Conservation (phyloP, 2,329 filamentous ascomycete genomes). For the Beauveria rudraprayagi region DNA sequence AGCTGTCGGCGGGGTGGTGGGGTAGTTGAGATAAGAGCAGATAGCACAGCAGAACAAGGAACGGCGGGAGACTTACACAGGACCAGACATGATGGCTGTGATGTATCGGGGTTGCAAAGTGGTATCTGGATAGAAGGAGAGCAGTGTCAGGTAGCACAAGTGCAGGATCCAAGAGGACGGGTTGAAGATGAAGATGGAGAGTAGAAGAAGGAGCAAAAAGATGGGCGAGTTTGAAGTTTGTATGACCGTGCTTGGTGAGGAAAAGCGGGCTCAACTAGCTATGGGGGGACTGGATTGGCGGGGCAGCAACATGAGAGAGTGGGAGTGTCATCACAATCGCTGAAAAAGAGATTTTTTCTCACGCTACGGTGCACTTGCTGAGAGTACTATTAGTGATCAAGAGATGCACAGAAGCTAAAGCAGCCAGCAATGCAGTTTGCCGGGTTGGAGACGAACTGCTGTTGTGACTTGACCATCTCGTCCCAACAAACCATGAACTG, state of each 20-base stretch:
- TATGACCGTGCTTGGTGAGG: constrained; percentile 10
- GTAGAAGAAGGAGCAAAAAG: constrained; percentile 3
- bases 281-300: constrained; percentile 9
- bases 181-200: constrained; percentile 3
- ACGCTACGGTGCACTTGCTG: neutral
- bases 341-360: neutral
- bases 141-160: neutral
- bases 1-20: constrained; percentile 10
- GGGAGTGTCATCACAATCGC: constrained; percentile 8
- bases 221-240: constrained; percentile 5
- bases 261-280: constrained; percentile 7
- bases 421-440: neutral
- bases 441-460: neutral
- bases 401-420: neutral
- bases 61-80: constrained; percentile 50
- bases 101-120: neutral
- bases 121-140: neutral
- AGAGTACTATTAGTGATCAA: neutral
- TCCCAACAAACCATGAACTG: neutral
- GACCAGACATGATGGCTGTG: constrained; percentile 50
- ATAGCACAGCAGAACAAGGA: constrained; percentile 15
- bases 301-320: neutral
- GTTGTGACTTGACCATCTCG: neutral
- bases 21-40: constrained; percentile 18
- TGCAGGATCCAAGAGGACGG: neutral